phyloP scores from a whole-genome alignment of 2,329 filamentous ascomycete species.

The Hypoxylon sp. region DNA sequence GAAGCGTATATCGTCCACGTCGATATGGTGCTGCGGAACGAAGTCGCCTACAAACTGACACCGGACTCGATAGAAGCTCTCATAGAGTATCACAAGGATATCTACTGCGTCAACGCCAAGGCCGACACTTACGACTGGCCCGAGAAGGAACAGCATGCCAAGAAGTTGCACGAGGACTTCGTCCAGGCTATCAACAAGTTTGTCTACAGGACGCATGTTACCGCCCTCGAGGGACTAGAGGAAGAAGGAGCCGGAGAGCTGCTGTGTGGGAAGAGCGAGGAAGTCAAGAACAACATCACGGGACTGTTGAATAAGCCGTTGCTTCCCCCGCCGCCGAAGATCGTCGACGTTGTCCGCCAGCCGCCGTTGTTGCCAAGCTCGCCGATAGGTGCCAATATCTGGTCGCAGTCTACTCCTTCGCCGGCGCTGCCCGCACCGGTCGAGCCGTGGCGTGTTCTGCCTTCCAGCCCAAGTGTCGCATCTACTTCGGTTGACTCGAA shows the following conservation, averaged over 20 bases:
- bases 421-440: conserved; percentile 73
- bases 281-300: conserved; percentile 88
- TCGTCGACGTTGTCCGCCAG: conserved; percentile 88
- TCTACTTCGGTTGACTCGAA: conserved; percentile 74
- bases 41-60: conserved; percentile 97
- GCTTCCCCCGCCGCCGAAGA: conserved; percentile 83
- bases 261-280: conserved; percentile 87
- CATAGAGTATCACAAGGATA: conserved; percentile 94
- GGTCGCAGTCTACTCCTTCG: conserved; percentile 75
- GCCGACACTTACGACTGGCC: conserved; percentile 93
- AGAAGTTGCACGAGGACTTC: conserved; percentile 97
- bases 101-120: conserved; percentile 89
- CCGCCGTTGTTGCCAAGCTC: conserved; percentile 87
- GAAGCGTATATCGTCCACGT: conserved; percentile 99
- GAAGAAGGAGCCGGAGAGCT: conserved; percentile 96
- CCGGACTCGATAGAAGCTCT: conserved; percentile 91
- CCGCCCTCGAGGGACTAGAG: conserved; percentile 92
- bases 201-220: conserved; percentile 88
- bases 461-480: conserved; percentile 84
- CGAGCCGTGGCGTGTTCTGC: conserved; percentile 89
- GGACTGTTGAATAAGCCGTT: conserved; percentile 85
- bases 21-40: conserved; percentile 97
- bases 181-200: conserved; percentile 97
- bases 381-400: conserved; percentile 76
- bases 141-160: conserved; percentile 94